Conservation (phyloP, 805 yeast genomes). For the Phaffomyces opuntiae region DNA sequence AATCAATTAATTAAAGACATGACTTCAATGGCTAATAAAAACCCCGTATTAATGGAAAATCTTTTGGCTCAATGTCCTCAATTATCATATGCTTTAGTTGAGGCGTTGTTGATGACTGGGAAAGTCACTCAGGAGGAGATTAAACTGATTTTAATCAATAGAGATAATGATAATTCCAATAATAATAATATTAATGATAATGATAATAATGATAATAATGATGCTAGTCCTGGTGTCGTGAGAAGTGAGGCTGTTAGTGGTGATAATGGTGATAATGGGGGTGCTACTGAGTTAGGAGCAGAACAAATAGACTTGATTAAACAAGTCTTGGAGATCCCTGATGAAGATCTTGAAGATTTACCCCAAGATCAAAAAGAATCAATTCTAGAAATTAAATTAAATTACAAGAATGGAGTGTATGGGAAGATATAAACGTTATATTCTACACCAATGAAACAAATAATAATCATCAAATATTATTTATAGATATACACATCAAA, state of each 20-base stretch:
- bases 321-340: constrained; percentile 46
- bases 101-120: constrained; percentile 40
- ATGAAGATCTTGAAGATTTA: constrained; percentile 40
- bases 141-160: constrained; percentile 33
- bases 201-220: neutral
- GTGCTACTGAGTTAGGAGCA: constrained; percentile 19
- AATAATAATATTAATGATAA: neutral
- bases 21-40: constrained; percentile 46
- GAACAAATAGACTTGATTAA: constrained; percentile 40
- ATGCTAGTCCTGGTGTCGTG: neutral
- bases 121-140: constrained; percentile 6
- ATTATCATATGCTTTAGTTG: constrained; percentile 75
- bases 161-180: neutral
- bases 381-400: constrained; percentile 22
- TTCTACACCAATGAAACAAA: too few relatives aligned
- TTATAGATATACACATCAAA: neutral
- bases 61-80: constrained; percentile 72
- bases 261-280: too few relatives aligned
- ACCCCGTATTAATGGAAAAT: constrained; percentile 52
- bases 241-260: constrained; percentile 2
- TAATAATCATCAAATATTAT: too few relatives aligned
- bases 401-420: constrained; percentile 23
- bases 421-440: constrained; percentile 8
- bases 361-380: constrained; percentile 42
- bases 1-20: constrained; percentile 48